Evolutionary conservation across 192 early-diverging fungal genomes (phyloP).

Genomic region (Pilaira anomala): DNA sequence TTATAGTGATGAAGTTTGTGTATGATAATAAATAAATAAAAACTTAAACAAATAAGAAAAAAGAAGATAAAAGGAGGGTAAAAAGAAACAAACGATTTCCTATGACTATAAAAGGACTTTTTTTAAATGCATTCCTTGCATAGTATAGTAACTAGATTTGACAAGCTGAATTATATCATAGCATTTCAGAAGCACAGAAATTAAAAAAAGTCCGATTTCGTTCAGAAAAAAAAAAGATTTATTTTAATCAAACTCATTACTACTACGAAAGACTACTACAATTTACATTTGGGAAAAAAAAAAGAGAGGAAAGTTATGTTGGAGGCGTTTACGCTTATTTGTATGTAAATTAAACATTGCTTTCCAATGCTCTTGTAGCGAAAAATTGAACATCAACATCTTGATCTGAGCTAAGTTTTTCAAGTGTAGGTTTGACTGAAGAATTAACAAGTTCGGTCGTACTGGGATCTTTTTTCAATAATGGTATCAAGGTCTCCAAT

Average conservation of each 20-base stretch:
- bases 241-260: too few species aligned
- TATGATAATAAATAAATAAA: background rate
- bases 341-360: constrained; percentile 29
- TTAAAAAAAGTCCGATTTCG: too few species aligned
- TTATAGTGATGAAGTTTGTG: background rate
- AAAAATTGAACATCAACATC: constrained; percentile 96
- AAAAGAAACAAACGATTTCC: background rate
- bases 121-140: too few species aligned
- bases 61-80: background rate
- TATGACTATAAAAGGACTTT: too few species aligned
- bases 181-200: too few species aligned
- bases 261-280: too few species aligned
- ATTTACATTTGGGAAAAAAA: too few species aligned
- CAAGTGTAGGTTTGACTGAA: constrained; percentile 77
- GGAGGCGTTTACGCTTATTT: background rate
- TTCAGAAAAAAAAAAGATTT: too few species aligned
- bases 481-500: constrained; percentile 78
- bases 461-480: constrained; percentile 65
- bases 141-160: too few species aligned
- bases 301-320: too few species aligned
- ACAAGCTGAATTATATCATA: too few species aligned
- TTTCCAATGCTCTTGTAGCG: constrained; percentile 70
- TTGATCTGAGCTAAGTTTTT: constrained; percentile 80
- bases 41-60: background rate
- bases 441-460: constrained; percentile 59